These are phyloP conservation scores for Alternaria ethzedia DNA, from an alignment of 2,329 filamentous ascomycete genomes.

Conservation along the genomic window DNA sequence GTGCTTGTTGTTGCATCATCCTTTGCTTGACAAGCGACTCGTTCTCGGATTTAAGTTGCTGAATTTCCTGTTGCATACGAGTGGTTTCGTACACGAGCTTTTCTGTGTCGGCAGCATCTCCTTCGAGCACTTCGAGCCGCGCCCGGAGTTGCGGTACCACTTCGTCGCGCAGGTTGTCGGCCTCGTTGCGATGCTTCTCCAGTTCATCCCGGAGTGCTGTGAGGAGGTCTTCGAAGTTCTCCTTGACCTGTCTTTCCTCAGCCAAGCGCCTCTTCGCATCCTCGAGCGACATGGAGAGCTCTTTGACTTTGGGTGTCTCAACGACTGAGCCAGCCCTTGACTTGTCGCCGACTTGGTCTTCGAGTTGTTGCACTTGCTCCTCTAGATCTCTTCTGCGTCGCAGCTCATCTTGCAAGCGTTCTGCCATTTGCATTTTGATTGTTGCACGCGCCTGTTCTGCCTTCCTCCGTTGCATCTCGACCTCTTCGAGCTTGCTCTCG, in stretches of 20 bases:
- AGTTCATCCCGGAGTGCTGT: slow-evolving; percentile 83
- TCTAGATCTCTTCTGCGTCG: slow-evolving; percentile 77
- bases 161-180: slow-evolving; percentile 90
- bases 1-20: slow-evolving; percentile 56
- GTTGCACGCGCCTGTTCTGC: slow-evolving; percentile 91
- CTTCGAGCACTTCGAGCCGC: slow-evolving; percentile 78
- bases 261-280: slow-evolving; percentile 80
- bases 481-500: slow-evolving; percentile 67
- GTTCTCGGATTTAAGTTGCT: slow-evolving; percentile 69
- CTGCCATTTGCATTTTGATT: slow-evolving; percentile 81
- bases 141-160: slow-evolving; percentile 79
- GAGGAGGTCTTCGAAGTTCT: slow-evolving; percentile 92
- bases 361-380: slow-evolving; percentile 80
- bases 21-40: slow-evolving; percentile 59
- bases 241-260: slow-evolving; percentile 86
- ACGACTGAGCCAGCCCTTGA: slow-evolving; percentile 34
- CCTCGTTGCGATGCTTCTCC: slow-evolving; percentile 81
- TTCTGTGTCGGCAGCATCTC: slow-evolving; percentile 73
- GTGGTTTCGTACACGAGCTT: slow-evolving; percentile 79
- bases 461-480: slow-evolving; percentile 81
- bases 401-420: slow-evolving; percentile 87
- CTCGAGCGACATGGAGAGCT: slow-evolving; percentile 81
- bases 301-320: slow-evolving; percentile 66
- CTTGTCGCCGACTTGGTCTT: slow-evolving; percentile 68
- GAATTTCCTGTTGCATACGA: slow-evolving; percentile 81